Base-by-base conservation (phyloP, 2,329 filamentous ascomycete species). In the Ophiobolus disseminans region DNA sequence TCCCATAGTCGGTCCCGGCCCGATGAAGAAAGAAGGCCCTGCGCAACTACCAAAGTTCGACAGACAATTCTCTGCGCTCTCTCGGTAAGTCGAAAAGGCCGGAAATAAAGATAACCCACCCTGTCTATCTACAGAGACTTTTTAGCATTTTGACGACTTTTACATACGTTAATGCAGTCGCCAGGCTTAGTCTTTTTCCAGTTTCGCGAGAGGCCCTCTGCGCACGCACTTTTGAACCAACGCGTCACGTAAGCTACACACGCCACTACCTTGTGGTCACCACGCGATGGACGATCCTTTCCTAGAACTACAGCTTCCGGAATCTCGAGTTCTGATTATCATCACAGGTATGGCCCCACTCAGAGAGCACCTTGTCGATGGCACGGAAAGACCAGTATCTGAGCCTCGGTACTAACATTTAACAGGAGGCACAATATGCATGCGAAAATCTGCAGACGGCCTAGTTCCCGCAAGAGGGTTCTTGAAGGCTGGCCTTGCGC, bases 261-360 rank as follows among this genome's bases (percentile, higher is more conserved):
- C n/a, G n/a, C n/a, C n/a, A n/a, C n/a, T n/a, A n/a, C 40, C 47
- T 57, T 21, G 34, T 50, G 22, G 25, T 43, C 35, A 42, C 59
- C n/a, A 4, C n/a, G 28, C 10, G n/a, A 68, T 68, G 65, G 60
- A 64, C 49, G 62, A 64, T 26, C 32, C 50, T 8, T 63, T 57
- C 30, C 44, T 62, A 17, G 70, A 73, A 50, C 42, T 72, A 6
- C 66, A 71, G 50, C 58, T 69, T 25, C 88, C 87, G 9, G 90
- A 95, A 72, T 90, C 90, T 19, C 82, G 89, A 49, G 89, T 97
- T 10, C 80, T 97, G 57, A 88, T 96, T 65, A 90, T 96, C 73
- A 93, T 95, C 78, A 96, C 92, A 10, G 91, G 90, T 69, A 76
- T 71, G 45, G n/a, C n/a, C 10, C 3, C 16, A 25, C n/a, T 31